Percentiles rank a stretch among this genome's conserved stretches.
Evolutionary conservation across 1,139 yeast genomes (phyloP).

Genomic region (Lodderomyces jiufengensis): DNA sequence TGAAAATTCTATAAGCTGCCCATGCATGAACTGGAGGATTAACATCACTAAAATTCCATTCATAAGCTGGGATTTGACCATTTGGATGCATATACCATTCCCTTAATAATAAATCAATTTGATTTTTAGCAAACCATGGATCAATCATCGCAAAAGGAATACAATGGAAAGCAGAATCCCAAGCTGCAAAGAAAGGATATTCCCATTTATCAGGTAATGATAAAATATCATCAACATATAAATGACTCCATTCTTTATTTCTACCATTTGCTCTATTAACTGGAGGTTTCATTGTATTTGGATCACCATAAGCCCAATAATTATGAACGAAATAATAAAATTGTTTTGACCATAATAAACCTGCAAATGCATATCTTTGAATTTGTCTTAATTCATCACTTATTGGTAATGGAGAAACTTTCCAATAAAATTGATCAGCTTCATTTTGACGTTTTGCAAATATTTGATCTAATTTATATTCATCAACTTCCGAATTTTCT

Average conservation of each 20-base stretch:
- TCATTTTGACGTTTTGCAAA: constrained; percentile 78
- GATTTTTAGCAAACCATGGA: constrained; percentile 90
- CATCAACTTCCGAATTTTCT: constrained; percentile 57
- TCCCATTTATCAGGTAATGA: constrained; percentile 97
- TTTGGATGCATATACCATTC: constrained; percentile 99
- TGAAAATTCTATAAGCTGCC: constrained; percentile 89
- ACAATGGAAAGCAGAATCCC: constrained; percentile 98
- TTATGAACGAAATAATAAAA: constrained; percentile 85
- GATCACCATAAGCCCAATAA: constrained; percentile 90
- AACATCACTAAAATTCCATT: constrained; percentile 95
- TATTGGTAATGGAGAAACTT: constrained; percentile 81
- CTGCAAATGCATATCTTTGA: constrained; percentile 94
- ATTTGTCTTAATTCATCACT: constrained; percentile 78
- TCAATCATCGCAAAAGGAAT: constrained; percentile 93
- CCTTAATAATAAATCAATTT: constrained; percentile 79
- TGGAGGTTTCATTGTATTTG: constrained; percentile 72
- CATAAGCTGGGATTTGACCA: constrained; percentile 98
- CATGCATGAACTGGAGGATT: constrained; percentile 98
- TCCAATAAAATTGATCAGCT: constrained; percentile 94
- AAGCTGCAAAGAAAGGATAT: constrained; percentile 94
- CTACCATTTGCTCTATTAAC: constrained; percentile 78
- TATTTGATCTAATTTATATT: constrained; percentile 69
- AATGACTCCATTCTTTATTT: constrained; percentile 85
- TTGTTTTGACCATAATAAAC: constrained; percentile 92
- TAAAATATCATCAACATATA: constrained; percentile 83